Evolutionary conservation across 495 filamentous ascomycete species (phyloP).

Genomic region (Talaromyces trachyspermus): DNA sequence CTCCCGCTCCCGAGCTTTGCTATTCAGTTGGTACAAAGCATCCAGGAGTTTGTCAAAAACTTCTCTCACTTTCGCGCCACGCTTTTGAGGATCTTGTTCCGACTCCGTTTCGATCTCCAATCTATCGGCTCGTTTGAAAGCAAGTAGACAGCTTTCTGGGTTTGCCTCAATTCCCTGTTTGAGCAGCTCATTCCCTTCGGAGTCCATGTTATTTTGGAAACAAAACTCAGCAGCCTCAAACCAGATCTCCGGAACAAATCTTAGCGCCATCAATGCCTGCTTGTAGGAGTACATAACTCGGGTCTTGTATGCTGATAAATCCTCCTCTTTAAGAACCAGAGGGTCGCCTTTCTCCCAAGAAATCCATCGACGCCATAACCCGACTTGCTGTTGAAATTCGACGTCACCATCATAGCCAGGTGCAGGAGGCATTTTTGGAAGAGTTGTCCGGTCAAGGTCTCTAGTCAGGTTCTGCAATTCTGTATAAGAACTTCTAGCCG

Average conservation of each 20-base stretch:
- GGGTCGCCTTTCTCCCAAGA: slow-evolving; percentile 90
- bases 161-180: slow-evolving; percentile 78
- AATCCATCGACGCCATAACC: slow-evolving; percentile 90
- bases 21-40: slow-evolving; percentile 71
- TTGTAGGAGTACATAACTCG: slow-evolving; percentile 87
- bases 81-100: slow-evolving; percentile 60
- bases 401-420: slow-evolving; percentile 80
- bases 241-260: slow-evolving; percentile 94
- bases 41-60: slow-evolving; percentile 79
- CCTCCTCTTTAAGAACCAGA: slow-evolving; percentile 73
- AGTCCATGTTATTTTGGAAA: slow-evolving; percentile 63
- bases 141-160: slow-evolving; percentile 83
- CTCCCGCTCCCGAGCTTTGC: slow-evolving; percentile 66
- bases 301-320: slow-evolving; percentile 59
- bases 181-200: slow-evolving; percentile 70
- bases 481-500: slow-evolving; percentile 76
- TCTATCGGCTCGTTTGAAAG: slow-evolving; percentile 82
- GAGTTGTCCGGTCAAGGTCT: slow-evolving; percentile 64
- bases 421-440: slow-evolving; percentile 74
- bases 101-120: slow-evolving; percentile 64
- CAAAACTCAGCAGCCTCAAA: slow-evolving; percentile 92
- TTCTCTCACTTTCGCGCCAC: slow-evolving; percentile 67
- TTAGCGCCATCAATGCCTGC: slow-evolving; percentile 85
- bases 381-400: slow-evolving; percentile 79
- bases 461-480: slow-evolving; percentile 78